phyloP scores from a whole-genome alignment of 2,329 filamentous ascomycete species.

The Pestalotiopsis fici region DNA sequence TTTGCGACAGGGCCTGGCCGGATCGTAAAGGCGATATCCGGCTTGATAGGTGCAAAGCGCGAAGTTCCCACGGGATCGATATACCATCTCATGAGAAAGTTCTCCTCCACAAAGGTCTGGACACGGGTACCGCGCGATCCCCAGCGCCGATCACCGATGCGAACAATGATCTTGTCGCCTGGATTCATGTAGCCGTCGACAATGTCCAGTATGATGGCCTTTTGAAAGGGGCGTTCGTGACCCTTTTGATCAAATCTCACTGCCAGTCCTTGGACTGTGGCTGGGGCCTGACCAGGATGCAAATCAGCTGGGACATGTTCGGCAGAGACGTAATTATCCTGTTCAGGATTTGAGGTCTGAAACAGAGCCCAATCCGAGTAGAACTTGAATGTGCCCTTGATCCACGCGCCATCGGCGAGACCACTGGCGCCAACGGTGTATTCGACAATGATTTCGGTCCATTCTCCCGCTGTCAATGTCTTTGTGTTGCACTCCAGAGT shows the following conservation, averaged over 20 bases:
- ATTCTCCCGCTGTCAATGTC: slow-evolving; percentile 26
- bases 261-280: slow-evolving; percentile 31
- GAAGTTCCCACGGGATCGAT: slow-evolving; percentile 37
- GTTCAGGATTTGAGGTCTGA: slow-evolving; percentile 29
- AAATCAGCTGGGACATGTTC: slow-evolving; percentile 28
- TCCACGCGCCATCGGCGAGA: slow-evolving; percentile 35
- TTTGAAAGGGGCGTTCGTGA: slow-evolving; percentile 37
- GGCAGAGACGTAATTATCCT: slow-evolving; percentile 33
- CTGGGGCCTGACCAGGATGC: slow-evolving; percentile 28
- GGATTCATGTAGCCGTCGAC: slow-evolving; percentile 37
- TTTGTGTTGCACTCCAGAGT: slow-evolving; percentile 22
- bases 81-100: slow-evolving; percentile 35
- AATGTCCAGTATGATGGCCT: slow-evolving; percentile 36
- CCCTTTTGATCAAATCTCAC: slow-evolving; percentile 39
- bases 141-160: slow-evolving; percentile 32
- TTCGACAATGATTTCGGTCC: slow-evolving; percentile 22
- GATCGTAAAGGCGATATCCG: slow-evolving; percentile 29
- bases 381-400: slow-evolving; percentile 39
- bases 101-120: slow-evolving; percentile 35
- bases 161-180: slow-evolving; percentile 32
- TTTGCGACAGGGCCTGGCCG: slow-evolving; percentile 18
- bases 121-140: slow-evolving; percentile 30
- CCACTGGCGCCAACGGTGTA: slow-evolving; percentile 27
- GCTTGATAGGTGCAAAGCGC: slow-evolving; percentile 32
- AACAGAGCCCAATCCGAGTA: slow-evolving; percentile 38